These are phyloP conservation scores for Ceratobasidium sp. DNA, from an alignment of 1,284 basidiomycete species.

Conservation along the genomic window DNA sequence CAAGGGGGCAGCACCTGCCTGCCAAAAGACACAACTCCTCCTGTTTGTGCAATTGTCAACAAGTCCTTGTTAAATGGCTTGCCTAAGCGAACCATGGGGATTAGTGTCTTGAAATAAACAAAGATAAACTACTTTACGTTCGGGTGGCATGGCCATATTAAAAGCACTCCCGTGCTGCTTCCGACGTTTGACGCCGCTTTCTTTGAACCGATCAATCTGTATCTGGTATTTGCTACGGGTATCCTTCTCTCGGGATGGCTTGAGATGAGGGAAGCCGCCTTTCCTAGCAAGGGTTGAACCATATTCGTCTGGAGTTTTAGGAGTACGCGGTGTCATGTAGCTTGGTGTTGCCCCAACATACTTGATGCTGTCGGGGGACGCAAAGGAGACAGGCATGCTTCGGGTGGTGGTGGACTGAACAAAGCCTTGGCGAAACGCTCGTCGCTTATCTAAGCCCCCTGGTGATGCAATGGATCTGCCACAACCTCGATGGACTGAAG, in stretches of 20 bases:
- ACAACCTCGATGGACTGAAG: background rate
- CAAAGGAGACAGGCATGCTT: background rate
- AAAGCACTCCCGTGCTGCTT: constrained; percentile 7
- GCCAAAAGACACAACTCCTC: constrained; percentile 4
- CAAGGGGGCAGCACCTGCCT: background rate
- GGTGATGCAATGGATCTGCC: background rate
- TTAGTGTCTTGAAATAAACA: background rate
- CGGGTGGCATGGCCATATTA: background rate
- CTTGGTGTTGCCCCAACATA: background rate
- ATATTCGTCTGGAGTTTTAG: constrained; percentile 32
- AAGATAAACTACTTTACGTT: background rate
- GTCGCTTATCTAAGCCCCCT: background rate
- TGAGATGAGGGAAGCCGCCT: background rate
- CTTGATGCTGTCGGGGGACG: background rate
- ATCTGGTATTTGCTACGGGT: background rate
- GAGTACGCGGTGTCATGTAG: constrained; percentile 30
- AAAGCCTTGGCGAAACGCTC: background rate
- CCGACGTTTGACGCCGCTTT: background rate
- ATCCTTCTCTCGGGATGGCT: constrained; percentile 1
- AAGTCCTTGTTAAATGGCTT: constrained; percentile 8
- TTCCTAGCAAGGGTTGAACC: background rate
- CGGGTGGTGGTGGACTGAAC: background rate
- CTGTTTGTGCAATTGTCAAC: constrained; percentile 1
- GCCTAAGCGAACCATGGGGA: background rate
- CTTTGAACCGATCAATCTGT: background rate